Evolutionary conservation across 2,329 filamentous ascomycete species (phyloP).

Genomic region (Fusarium sp.): DNA sequence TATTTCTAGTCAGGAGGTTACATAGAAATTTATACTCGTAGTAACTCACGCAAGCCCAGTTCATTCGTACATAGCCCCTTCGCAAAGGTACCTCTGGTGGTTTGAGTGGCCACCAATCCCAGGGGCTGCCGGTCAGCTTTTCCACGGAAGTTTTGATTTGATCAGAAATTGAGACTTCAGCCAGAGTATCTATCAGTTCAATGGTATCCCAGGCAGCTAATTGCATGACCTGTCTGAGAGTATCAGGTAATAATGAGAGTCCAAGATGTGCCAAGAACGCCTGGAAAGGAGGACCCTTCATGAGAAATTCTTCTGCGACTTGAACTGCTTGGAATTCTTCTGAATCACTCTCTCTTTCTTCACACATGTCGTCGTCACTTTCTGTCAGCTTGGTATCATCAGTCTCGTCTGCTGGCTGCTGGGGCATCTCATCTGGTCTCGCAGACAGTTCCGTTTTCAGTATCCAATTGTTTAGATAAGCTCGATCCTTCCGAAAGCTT

Average conservation of each 20-base stretch:
- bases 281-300: not conserved
- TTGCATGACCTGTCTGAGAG: not conserved
- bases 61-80: not conserved
- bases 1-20: not conserved
- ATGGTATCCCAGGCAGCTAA: not conserved
- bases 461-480: not conserved
- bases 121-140: not conserved
- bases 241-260: not conserved
- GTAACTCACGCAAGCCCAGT: constrained; percentile 2
- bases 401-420: not conserved
- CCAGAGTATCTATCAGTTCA: not conserved
- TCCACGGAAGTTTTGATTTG: not conserved
- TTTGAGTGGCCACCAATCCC: constrained; percentile 4
- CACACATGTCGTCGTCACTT: not conserved
- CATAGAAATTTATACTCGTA: not conserved
- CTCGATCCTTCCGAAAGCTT: not conserved
- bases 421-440: not conserved
- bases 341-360: not conserved
- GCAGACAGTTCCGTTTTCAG: not conserved
- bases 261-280: not conserved
- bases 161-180: not conserved
- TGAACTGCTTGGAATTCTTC: not conserved
- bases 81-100: not conserved
- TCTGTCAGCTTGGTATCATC: not conserved
- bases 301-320: not conserved